Percentiles rank a stretch among this genome's conserved stretches.
Evolutionary conservation across 371 early-diverging fungal genomes (phyloP).

Genomic region (Circinella minor): DNA sequence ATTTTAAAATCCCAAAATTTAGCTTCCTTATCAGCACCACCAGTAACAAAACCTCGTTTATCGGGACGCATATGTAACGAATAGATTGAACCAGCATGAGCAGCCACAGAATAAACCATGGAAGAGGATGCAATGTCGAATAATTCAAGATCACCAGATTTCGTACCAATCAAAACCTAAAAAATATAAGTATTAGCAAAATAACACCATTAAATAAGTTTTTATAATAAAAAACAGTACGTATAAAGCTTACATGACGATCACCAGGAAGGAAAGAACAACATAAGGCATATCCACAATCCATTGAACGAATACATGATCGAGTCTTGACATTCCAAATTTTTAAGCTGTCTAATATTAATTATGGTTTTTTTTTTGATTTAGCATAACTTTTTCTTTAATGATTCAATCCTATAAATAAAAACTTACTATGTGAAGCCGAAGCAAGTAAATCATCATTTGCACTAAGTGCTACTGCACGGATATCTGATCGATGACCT

Average conservation of each 20-base stretch:
- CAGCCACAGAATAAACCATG: constrained; percentile 82
- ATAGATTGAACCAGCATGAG: constrained; percentile 90
- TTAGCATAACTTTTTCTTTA: constrained; percentile 73
- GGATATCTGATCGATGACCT: constrained; percentile 93
- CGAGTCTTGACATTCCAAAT: constrained; percentile 88
- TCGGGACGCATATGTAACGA: constrained; percentile 89
- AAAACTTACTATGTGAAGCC: constrained; percentile 68
- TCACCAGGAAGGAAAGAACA: constrained; percentile 92
- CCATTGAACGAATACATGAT: constrained; percentile 85
- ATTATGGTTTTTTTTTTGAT: constrained; percentile 72
- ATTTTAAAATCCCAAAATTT: constrained; percentile 95
- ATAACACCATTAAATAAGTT: neutral
- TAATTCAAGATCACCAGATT: constrained; percentile 85
- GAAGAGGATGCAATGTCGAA: constrained; percentile 86
- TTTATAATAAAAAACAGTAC: neutral
- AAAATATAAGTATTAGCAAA: neutral
- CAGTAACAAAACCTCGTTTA: constrained; percentile 87
- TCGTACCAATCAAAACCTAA: constrained; percentile 89
- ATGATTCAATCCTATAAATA: neutral
- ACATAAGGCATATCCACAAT: constrained; percentile 86
- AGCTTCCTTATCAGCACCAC: constrained; percentile 93
- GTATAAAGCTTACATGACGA: constrained; percentile 62
- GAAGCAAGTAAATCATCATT: constrained; percentile 89
- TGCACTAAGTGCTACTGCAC: constrained; percentile 81
- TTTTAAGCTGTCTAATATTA: constrained; percentile 65